phyloP scores from a whole-genome alignment of 2,329 filamentous ascomycete genomes.

The Dactylellina leptospora region DNA sequence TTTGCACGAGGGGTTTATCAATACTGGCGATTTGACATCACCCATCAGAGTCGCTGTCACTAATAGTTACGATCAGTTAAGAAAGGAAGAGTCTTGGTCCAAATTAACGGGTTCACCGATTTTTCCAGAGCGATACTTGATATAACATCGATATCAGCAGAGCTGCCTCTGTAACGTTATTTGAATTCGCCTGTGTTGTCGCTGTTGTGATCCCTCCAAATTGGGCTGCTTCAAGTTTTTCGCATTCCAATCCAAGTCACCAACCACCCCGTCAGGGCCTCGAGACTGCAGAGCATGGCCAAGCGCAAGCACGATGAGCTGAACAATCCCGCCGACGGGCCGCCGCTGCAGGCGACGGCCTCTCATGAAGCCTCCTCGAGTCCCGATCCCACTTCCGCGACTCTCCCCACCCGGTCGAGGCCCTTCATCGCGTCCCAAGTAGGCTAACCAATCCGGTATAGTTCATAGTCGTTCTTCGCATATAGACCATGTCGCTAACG shows the following conservation, averaged over 20 bases:
- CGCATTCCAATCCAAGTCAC: too few relatives aligned
- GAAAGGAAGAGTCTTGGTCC: too few relatives aligned
- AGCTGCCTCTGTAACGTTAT: not conserved
- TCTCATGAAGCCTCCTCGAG: constrained; percentile 44
- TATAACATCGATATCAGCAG: too few relatives aligned
- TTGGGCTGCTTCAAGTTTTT: too few relatives aligned
- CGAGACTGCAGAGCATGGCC: constrained; percentile 5
- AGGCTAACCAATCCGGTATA: constrained; percentile 51
- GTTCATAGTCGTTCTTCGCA: constrained; percentile 1
- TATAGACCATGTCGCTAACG: constrained; percentile 53
- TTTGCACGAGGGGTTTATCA: too few relatives aligned
- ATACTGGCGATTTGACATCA: too few relatives aligned
- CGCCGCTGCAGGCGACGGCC: constrained; percentile 11
- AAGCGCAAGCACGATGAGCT: constrained; percentile 50
- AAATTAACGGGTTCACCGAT: too few relatives aligned
- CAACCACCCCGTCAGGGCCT: too few relatives aligned
- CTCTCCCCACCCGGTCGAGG: constrained; percentile 38
- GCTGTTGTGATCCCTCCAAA: not conserved
- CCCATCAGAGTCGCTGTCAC: too few relatives aligned
- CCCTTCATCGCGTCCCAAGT: constrained; percentile 53
- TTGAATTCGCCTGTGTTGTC: not conserved
- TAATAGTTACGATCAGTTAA: too few relatives aligned
- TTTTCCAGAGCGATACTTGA: too few relatives aligned
- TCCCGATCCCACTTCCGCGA: constrained; percentile 37
- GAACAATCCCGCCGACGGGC: not conserved